Percentiles rank a stretch among this genome's conserved stretches.
Conservation (phyloP, 768 basidiomycete genomes). For the Tylopilus balloui region DNA sequence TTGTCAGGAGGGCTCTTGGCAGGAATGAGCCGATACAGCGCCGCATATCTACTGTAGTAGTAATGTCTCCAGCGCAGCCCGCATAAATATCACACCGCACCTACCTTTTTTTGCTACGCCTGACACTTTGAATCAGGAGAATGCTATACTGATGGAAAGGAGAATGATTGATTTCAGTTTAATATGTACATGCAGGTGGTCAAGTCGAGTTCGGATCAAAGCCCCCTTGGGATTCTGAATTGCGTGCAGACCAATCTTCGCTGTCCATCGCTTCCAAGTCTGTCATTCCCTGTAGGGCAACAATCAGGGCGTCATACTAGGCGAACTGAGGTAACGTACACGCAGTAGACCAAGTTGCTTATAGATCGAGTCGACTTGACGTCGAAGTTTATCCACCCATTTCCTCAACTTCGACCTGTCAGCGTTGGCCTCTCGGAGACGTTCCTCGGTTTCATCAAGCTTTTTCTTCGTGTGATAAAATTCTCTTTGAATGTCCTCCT, state of each 20-base stretch:
- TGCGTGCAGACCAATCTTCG: slow-evolving; percentile 3
- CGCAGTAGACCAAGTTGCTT: slow-evolving; percentile 9
- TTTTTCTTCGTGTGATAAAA: slow-evolving; percentile 11
- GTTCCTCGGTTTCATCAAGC: slow-evolving; percentile 19
- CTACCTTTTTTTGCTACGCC: background rate
- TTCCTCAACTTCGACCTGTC: slow-evolving; percentile 12
- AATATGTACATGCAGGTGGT: background rate
- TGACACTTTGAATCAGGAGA: background rate
- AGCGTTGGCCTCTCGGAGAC: slow-evolving; percentile 14
- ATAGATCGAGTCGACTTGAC: slow-evolving; percentile 9
- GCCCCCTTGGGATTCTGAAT: background rate
- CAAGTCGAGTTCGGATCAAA: slow-evolving; percentile 1
- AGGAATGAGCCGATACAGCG: no score
- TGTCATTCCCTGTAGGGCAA: slow-evolving; percentile 11
- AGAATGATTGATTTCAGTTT: background rate
- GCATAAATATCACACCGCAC: background rate
- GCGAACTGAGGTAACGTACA: slow-evolving; percentile 2
- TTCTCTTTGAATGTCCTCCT: slow-evolving; percentile 13
- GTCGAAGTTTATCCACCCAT: slow-evolving; percentile 10
- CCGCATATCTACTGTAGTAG: no score
- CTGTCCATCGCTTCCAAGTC: background rate
- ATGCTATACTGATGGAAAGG: background rate
- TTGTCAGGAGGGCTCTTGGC: no score
- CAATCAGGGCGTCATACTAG: background rate
- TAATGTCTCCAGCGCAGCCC: no score